Percentiles rank a stretch among this genome's conserved stretches.
Evolutionary conservation across 441 rosid species (phyloP).

Genomic region (Mallotus japonicus): DNA sequence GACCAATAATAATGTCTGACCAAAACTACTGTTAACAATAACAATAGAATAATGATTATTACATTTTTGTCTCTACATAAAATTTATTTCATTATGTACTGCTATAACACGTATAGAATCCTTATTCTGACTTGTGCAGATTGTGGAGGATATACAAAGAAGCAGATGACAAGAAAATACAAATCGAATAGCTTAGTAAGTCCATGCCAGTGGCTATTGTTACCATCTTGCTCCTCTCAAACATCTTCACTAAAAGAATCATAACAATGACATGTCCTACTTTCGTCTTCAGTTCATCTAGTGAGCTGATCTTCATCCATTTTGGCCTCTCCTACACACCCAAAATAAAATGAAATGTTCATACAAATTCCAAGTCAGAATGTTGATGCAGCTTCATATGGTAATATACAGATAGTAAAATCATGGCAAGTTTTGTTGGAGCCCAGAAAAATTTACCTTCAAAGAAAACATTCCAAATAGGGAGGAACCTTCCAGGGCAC

Average conservation of each 20-base stretch:
- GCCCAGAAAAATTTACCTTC: slow-evolving; percentile 34
- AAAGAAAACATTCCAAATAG: slow-evolving; percentile 88
- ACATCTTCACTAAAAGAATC: slow-evolving; percentile 95
- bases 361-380: background rate
- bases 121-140: slow-evolving; percentile 64
- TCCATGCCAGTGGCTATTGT: slow-evolving; percentile 72
- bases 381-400: background rate
- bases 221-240: slow-evolving; percentile 95
- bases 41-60: background rate
- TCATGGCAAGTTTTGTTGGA: background rate
- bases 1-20: no score
- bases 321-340: slow-evolving; percentile 66
- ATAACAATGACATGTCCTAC: slow-evolving; percentile 92
- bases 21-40: background rate
- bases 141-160: slow-evolving; percentile 81
- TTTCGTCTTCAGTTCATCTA: slow-evolving; percentile 84
- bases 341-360: background rate
- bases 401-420: background rate
- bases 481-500: slow-evolving; percentile 75
- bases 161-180: slow-evolving; percentile 85
- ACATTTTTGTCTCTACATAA: background rate
- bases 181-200: slow-evolving; percentile 73
- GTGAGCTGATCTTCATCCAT: slow-evolving; percentile 92
- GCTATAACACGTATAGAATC: background rate
- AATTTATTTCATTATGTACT: no score